phyloP scores from a whole-genome alignment of 768 basidiomycete species.

The Phylloporus arenicola region DNA sequence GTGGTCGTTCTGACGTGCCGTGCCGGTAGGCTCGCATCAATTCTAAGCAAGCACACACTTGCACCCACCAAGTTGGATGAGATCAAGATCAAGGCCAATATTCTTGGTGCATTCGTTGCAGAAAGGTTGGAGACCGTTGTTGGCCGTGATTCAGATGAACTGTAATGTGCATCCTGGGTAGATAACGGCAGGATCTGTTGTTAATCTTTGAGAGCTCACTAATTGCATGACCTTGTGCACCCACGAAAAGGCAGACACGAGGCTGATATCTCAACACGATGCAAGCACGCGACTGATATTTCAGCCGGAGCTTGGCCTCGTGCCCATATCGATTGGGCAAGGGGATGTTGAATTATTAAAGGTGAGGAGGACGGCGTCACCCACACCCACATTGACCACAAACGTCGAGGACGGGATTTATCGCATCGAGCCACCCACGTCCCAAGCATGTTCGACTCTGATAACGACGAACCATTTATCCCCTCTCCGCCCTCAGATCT shows the following conservation, averaged over 20 bases:
- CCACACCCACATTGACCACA: conserved; percentile 5
- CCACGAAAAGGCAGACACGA: conserved; percentile 13
- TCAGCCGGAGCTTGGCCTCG: conserved; percentile 23
- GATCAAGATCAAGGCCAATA: conserved; percentile 87
- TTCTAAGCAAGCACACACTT: conserved; percentile 75
- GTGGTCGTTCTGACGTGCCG: conserved; percentile 5
- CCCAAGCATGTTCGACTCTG: conserved; percentile 23
- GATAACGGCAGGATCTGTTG: conserved; percentile 11
- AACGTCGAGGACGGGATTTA: conserved; percentile 7
- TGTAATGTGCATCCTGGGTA: conserved; percentile 30
- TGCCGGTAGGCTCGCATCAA: conserved; percentile 55
- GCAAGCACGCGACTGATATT: conserved; percentile 16
- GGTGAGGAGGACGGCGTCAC: not conserved
- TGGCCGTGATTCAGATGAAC: conserved; percentile 36
- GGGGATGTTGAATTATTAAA: conserved; percentile 12
- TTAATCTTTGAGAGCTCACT: conserved; percentile 13
- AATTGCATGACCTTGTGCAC: conserved; percentile 12
- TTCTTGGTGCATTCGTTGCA: conserved; percentile 58
- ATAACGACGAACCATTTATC: conserved; percentile 28
- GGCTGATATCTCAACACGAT: conserved; percentile 19
- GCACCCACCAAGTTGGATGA: conserved; percentile 82
- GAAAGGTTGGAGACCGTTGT: conserved; percentile 33
- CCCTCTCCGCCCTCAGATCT: conserved; percentile 27
- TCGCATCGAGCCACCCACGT: conserved; percentile 3
- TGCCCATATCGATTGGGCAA: conserved; percentile 20